Conservation (phyloP, 2,329 filamentous ascomycete genomes). For the Apiospora koreana region DNA sequence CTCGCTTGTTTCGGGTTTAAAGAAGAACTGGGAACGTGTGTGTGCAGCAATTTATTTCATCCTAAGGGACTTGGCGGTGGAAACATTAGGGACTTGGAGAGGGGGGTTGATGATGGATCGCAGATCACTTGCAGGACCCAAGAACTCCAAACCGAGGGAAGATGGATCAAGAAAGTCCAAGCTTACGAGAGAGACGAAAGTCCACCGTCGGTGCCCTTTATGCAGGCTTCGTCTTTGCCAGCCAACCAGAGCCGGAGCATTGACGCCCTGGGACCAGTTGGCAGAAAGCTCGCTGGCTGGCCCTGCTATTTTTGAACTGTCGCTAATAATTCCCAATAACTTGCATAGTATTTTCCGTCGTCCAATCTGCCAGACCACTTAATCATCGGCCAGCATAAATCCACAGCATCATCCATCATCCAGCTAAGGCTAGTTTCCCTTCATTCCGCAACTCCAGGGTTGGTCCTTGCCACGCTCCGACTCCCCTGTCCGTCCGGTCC, state of each 20-base stretch:
- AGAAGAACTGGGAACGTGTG: too few relatives aligned
- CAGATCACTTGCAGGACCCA: conserved; percentile 2
- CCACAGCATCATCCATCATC: neutral
- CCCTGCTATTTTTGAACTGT: neutral
- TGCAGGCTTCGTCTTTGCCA: neutral
- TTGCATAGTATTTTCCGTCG: neutral
- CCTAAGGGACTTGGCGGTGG: neutral
- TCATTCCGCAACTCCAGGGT: neutral
- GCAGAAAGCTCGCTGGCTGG: too few relatives aligned
- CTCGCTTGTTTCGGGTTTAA: neutral
- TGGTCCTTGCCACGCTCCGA: neutral
- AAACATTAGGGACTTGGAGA: neutral
- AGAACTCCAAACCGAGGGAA: neutral
- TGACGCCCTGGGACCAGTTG: conserved; percentile 1
- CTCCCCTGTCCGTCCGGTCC: neutral
- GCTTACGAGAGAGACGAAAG: neutral
- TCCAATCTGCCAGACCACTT: neutral
- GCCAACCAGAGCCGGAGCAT: neutral
- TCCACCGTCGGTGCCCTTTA: neutral
- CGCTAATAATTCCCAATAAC: neutral
- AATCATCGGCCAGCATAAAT: neutral
- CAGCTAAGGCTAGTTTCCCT: neutral
- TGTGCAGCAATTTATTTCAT: neutral
- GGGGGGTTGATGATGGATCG: neutral
- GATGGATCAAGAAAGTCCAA: neutral